A percentile compares a stretch with the other conserved stretches of the same genome.
Conservation (phyloP, 208 protist species). For the Lotmaria passim region DNA sequence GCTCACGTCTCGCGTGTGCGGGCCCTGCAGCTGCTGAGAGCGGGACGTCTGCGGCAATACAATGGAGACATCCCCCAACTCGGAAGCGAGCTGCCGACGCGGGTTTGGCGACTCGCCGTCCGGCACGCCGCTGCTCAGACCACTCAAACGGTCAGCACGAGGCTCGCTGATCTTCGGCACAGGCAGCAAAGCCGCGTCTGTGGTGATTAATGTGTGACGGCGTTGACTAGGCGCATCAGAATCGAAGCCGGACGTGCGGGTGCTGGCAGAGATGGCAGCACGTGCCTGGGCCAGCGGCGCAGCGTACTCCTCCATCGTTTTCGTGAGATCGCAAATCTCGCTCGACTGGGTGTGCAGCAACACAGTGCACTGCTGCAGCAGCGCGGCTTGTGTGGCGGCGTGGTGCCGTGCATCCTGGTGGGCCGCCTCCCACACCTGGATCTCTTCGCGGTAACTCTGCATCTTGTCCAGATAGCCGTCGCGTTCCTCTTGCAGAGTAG, state of each 20-base stretch:
- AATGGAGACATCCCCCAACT: slow-evolving; percentile 14
- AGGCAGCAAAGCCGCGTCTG: not conserved
- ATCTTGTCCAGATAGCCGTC: slow-evolving; percentile 39
- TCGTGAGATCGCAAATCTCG: slow-evolving; percentile 43
- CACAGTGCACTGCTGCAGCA: slow-evolving; percentile 32
- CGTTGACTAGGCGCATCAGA: slow-evolving; percentile 2
- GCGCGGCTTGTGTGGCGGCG: slow-evolving; percentile 32
- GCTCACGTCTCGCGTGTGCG: too few species aligned
- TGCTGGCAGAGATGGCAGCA: slow-evolving; percentile 16
- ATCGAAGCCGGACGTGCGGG: not conserved
- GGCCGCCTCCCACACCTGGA: slow-evolving; percentile 67
- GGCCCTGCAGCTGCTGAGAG: slow-evolving; percentile 8
- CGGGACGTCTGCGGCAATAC: slow-evolving; percentile 19
- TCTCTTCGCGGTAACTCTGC: slow-evolving; percentile 57
- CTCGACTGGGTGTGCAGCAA: slow-evolving; percentile 36
- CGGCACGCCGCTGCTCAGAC: not conserved
- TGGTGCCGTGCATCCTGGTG: slow-evolving; percentile 44
- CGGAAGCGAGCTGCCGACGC: slow-evolving; percentile 13
- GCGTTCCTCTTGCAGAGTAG: slow-evolving; percentile 50
- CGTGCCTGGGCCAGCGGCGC: slow-evolving; percentile 12
- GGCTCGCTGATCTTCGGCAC: not conserved
- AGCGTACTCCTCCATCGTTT: slow-evolving; percentile 39
- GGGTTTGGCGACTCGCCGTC: slow-evolving; percentile 32
- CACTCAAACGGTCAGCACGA: not conserved
- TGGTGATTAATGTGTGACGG: slow-evolving; percentile 2